Base-by-base conservation (phyloP, 257 asterid genomes). In the Capsicum rhomboideum region DNA sequence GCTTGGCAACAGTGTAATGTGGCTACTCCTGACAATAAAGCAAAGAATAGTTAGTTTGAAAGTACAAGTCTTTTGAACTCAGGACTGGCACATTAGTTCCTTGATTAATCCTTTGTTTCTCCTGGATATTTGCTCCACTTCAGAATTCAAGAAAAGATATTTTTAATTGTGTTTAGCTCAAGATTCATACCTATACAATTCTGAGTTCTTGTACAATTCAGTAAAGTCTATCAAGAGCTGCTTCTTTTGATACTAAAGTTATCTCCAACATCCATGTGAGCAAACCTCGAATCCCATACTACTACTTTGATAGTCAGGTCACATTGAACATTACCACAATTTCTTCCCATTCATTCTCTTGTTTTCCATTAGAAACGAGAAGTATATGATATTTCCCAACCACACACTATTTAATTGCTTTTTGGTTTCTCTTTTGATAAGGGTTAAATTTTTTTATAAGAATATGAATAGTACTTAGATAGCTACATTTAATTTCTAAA, bases 241-340 rank as follows among this genome's bases (percentile, higher is more conserved):
- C 89, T 90, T 94, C 99, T 87, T 92, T 93, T 8, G 90, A 80
- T 55, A 89, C 1, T 10, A 97, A 88, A 84, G 96, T 90, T 34
- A 93, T 85, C 66, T 95, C 99, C 86, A 95, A 83, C 99, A 95
- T 95, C 97, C 99, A 95, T 6, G 99, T 93, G 40, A 34, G 40
- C 40, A 2, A 34, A 34, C 40, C 2, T 34, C 6, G 40, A 34
- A 5, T 34, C 4, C 40, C 40, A 0, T n/a, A n/a, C n/a, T n/a
- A n/a, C n/a, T n/a, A n/a, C n/a, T n/a, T n/a, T n/a, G n/a, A n/a
- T n/a, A n/a, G n/a, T n/a, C n/a, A n/a, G n/a, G n/a, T n/a, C n/a
- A n/a, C n/a, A n/a, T n/a, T n/a, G n/a, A n/a, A n/a, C n/a, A n/a
- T n/a, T n/a, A n/a, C n/a, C n/a, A n/a, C n/a, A n/a, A n/a, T n/a